phyloP scores from a whole-genome alignment of 1,139 yeast species.

The Geotrichum restrictum region DNA sequence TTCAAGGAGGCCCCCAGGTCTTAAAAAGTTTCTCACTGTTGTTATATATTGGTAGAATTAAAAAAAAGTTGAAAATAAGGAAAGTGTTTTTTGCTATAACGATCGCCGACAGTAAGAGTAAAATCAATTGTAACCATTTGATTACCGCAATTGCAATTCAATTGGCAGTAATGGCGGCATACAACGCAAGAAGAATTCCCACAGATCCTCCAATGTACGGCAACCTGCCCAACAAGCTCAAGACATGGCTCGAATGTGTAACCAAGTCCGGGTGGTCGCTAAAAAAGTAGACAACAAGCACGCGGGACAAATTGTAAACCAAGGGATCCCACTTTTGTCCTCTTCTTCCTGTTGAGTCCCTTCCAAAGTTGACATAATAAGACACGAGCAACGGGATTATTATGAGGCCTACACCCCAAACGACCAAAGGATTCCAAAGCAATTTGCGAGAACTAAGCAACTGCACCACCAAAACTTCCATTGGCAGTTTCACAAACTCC shows the following conservation, averaged over 20 bases:
- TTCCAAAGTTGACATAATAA: constrained; percentile 2
- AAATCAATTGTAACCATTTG: background rate
- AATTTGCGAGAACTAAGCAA: background rate
- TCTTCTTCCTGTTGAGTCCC: background rate
- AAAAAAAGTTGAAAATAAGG: background rate
- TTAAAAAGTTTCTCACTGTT: background rate
- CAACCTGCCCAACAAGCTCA: constrained; percentile 1
- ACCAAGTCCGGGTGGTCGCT: background rate
- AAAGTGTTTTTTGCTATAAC: background rate
- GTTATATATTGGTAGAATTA: background rate
- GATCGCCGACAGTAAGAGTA: too few relatives aligned
- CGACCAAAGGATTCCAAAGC: background rate
- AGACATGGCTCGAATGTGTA: background rate
- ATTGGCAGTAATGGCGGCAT: too few relatives aligned
- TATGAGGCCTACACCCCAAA: background rate
- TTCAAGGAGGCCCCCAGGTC: constrained; percentile 94
- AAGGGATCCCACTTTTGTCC: background rate
- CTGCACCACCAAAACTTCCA: background rate
- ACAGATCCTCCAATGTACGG: constrained; percentile 6
- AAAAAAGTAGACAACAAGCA: background rate
- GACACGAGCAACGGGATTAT: background rate
- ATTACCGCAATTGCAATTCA: too few relatives aligned
- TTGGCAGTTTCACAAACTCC: background rate
- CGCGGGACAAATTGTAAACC: background rate
- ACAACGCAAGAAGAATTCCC: constrained; percentile 7